A percentile compares a stretch with the other conserved stretches of the same genome.
Conservation (phyloP, 768 basidiomycete genomes). For the Lepiota venenata region DNA sequence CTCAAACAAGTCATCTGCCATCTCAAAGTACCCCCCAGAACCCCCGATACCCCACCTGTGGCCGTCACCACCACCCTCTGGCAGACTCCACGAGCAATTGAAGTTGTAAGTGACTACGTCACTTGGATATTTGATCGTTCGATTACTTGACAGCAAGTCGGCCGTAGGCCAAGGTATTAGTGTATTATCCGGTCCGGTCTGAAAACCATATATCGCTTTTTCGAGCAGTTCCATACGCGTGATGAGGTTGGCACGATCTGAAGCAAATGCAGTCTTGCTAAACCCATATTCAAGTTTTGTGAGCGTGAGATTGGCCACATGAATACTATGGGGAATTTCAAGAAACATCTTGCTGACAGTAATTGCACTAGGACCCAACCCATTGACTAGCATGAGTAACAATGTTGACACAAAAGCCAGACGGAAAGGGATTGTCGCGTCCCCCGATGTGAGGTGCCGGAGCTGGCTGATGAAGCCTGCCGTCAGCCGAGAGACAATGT, state of each 20-base stretch:
- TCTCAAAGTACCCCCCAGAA: too few relatives aligned
- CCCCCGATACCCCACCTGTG: background rate
- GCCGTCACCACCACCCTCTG: background rate
- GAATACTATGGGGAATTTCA: background rate
- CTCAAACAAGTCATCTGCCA: too few relatives aligned
- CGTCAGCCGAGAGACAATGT: constrained; percentile 4
- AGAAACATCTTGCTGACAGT: background rate
- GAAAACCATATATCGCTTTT: background rate
- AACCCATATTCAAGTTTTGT: too few relatives aligned
- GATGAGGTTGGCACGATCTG: background rate
- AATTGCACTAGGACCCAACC: constrained; percentile 1
- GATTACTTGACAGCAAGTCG: background rate
- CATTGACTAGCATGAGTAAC: background rate
- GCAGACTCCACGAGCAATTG: background rate
- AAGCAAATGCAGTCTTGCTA: background rate
- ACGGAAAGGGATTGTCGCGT: background rate
- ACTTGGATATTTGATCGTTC: background rate
- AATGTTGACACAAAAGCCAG: background rate
- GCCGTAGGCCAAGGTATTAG: constrained; percentile 8
- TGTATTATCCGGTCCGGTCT: background rate
- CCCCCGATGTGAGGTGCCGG: background rate
- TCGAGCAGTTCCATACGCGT: background rate
- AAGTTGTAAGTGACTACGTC: constrained; percentile 2
- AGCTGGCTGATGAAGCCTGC: background rate
- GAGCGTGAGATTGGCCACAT: constrained; percentile 1